Evolutionary conservation across 179 eudicot genomes (phyloP).

Genomic region (Camellia oleifera): DNA sequence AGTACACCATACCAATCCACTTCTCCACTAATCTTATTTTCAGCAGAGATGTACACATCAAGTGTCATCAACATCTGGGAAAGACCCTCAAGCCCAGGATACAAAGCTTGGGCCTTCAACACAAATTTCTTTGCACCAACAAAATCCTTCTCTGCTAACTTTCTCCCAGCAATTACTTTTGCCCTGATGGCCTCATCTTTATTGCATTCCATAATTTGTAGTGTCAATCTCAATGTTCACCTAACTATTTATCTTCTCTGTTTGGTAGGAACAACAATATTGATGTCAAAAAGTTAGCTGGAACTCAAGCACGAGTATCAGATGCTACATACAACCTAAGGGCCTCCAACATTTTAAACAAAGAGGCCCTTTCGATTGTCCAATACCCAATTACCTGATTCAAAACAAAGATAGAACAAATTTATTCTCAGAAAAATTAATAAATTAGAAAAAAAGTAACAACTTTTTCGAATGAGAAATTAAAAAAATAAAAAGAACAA

Average conservation of each 20-base stretch:
- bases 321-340: not conserved
- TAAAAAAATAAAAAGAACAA: not conserved
- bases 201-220: slow-evolving; percentile 75
- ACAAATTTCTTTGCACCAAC: slow-evolving; percentile 75
- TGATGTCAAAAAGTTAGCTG: not conserved
- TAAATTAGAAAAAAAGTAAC: not conserved
- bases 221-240: not conserved
- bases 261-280: not conserved
- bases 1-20: slow-evolving; percentile 90
- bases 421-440: not conserved
- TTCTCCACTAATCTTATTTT: slow-evolving; percentile 74
- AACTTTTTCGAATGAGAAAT: not conserved
- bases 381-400: slow-evolving; percentile 13
- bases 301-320: not conserved
- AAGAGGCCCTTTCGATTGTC: not conserved
- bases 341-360: not conserved
- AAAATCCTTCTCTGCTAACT: slow-evolving; percentile 60
- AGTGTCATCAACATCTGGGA: slow-evolving; percentile 58
- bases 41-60: slow-evolving; percentile 72
- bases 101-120: slow-evolving; percentile 70
- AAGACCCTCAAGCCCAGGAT: slow-evolving; percentile 77
- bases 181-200: slow-evolving; percentile 86
- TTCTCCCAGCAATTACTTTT: slow-evolving; percentile 76
- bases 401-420: not conserved
- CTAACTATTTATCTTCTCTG: not conserved